Conservation (phyloP, 176 grass and related monocot species). For the Musa beccarii region DNA sequence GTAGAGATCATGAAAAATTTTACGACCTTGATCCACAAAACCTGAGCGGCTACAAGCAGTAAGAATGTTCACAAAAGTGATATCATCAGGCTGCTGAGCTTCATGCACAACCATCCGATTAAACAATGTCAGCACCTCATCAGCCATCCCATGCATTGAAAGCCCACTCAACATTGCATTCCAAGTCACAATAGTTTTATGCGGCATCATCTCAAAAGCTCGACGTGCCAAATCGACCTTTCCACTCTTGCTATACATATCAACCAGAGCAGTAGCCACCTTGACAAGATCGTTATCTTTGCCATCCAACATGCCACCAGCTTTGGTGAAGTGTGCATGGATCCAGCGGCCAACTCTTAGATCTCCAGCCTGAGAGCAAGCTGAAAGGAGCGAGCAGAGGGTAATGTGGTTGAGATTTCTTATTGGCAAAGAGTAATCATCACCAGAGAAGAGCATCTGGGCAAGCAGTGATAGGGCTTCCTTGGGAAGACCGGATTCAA, state of each 20-base stretch:
- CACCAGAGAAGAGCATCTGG: conserved; percentile 2
- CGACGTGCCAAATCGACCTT: background rate
- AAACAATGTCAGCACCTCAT: conserved; percentile 12
- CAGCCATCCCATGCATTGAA: conserved; percentile 20
- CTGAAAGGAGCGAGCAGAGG: conserved; percentile 19
- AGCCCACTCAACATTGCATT: conserved; percentile 18
- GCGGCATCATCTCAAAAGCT: conserved; percentile 9
- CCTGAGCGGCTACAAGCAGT: conserved; percentile 21
- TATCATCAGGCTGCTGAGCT: conserved; percentile 18
- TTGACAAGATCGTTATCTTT: background rate
- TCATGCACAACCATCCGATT: conserved; percentile 6
- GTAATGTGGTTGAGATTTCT: conserved; percentile 21
- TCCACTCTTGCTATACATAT: conserved; percentile 18
- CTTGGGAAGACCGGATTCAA: conserved; percentile 16
- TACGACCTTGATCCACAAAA: conserved; percentile 12
- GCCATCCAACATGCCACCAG: background rate
- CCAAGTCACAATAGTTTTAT: conserved; percentile 15
- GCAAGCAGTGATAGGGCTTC: conserved; percentile 12
- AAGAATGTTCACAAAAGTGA: conserved; percentile 17
- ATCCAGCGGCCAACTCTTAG: conserved; percentile 22
- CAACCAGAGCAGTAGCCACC: conserved; percentile 13
- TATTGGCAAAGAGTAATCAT: background rate
- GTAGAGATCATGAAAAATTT: conserved; percentile 5
- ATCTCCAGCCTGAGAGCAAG: conserved; percentile 24
- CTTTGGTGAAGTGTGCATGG: conserved; percentile 19